Base-by-base conservation (phyloP, 768 basidiomycete species). In the Daedalea quercina region DNA sequence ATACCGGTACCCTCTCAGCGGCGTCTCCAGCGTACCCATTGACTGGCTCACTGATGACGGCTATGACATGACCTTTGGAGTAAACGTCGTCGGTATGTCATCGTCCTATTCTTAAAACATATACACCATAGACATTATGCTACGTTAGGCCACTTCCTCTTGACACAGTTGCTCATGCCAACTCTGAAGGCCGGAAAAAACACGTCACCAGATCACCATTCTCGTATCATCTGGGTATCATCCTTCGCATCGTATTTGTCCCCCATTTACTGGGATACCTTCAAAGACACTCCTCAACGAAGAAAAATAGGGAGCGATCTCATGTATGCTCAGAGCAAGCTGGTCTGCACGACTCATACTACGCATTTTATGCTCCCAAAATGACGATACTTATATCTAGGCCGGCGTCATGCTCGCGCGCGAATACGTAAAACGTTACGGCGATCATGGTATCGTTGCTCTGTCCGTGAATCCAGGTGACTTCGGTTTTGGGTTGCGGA, bases 11-110 rank as follows among this genome's bases (percentile, higher is more conserved):
- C 28, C 28, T 11, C 28, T 6, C 11, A 31, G 28, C 28, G 28
- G 28, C 11, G 28, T 31, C 11, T 31, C 28, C 19, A 0, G 57
- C 69, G 3, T 47, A 7, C 76, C 28, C 28, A 31, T 70, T 2
- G 70, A 74, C n/a, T 52, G 55, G n/a, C 28, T 73, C 15, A 82
- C 77, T 0, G 63, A 55, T 15, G 71, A 77, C 23, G 78, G 78
- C 3, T 80, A 76, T 52, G 81, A 82, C 58, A 60, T 78, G 22
- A 75, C 78, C 50, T 83, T 79, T 47, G 81, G 77, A 12, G 76
- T 74, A 1, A 82, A 83, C 55, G 76, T 77, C 19, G 54, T 81
- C 12, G 79, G 80, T 31, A 11, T 4, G 28, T 11, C 28, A 31
- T 31, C 11, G 11, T 31, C 28, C 28, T 31, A 4, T 31, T 31